phyloP scores from a whole-genome alignment of 1,284 basidiomycete species.

The Agroathelia rolfsii region DNA sequence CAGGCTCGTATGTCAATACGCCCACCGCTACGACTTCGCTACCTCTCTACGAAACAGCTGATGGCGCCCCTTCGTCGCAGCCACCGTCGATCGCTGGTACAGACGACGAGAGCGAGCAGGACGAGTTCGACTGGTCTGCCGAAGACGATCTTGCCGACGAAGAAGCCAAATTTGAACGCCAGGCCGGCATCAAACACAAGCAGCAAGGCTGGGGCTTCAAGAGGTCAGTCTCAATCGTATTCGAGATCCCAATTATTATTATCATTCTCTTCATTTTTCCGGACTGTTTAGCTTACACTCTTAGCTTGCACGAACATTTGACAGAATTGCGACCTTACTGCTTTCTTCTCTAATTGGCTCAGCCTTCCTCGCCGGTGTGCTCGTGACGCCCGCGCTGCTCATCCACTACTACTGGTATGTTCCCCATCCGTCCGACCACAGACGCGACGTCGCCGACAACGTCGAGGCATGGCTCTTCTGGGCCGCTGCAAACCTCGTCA shows the following conservation, averaged over 20 bases:
- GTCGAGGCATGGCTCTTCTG: constrained; percentile 72
- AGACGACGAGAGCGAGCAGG: constrained; percentile 43
- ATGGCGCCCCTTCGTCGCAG: constrained; percentile 21
- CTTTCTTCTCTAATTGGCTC: constrained; percentile 68
- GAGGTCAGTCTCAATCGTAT: constrained; percentile 31
- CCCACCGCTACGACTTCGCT: constrained; percentile 14
- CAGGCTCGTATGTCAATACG: constrained; percentile 11
- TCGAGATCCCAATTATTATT: no score
- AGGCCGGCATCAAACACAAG: constrained; percentile 42
- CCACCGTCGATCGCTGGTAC: constrained; percentile 40
- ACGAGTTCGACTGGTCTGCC: constrained; percentile 59
- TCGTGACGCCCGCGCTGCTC: constrained; percentile 50
- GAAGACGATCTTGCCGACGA: constrained; percentile 65
- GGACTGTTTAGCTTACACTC: constrained; percentile 1
- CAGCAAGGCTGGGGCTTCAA: constrained; percentile 39
- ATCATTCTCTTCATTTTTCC: constrained; percentile 5
- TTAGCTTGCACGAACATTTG: constrained; percentile 7
- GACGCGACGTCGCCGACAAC: constrained; percentile 54
- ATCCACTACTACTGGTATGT: constrained; percentile 63
- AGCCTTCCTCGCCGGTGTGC: constrained; percentile 46
- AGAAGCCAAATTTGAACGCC: constrained; percentile 52
- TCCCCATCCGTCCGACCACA: constrained; percentile 40
- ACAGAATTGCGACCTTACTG: constrained; percentile 47
- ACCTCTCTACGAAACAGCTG: constrained; percentile 18
- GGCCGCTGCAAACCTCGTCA: constrained; percentile 62